A percentile compares a stretch with the other conserved stretches of the same genome.
Evolutionary conservation across 2,329 filamentous ascomycete species (phyloP).

Genomic region (Fonsecaea monophora): DNA sequence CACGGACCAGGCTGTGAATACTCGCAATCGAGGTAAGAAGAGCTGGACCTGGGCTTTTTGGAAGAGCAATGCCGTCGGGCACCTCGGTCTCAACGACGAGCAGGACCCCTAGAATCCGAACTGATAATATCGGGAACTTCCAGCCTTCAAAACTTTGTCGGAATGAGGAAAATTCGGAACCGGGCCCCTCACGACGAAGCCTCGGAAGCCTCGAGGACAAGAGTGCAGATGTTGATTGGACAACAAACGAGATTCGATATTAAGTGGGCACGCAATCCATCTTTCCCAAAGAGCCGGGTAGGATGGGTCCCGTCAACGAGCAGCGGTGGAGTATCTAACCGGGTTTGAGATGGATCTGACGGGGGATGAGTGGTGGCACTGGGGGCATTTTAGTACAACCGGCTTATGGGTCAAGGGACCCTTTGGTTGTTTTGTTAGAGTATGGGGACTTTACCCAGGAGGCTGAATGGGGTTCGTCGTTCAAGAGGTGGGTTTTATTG

Average conservation of each 20-base stretch:
- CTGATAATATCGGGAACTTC: background rate
- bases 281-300: background rate
- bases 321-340: background rate
- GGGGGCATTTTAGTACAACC: background rate
- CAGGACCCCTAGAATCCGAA: background rate
- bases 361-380: background rate
- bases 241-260: constrained; percentile 1
- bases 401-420: constrained; percentile 12
- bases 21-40: background rate
- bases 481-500: background rate
- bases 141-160: background rate
- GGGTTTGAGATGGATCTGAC: constrained; percentile 1
- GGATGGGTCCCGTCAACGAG: background rate
- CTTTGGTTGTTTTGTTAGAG: background rate
- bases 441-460: constrained; percentile 14
- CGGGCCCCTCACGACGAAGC: background rate
- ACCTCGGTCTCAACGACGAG: background rate
- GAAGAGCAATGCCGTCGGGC: background rate
- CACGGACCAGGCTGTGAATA: background rate
- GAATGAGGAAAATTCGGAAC: background rate
- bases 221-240: background rate
- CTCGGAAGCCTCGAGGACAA: background rate
- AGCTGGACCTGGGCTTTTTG: background rate
- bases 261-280: background rate
- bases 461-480: constrained; percentile 2